A percentile compares a stretch with the other conserved stretches of the same genome.
These are phyloP conservation scores for Ricinus communis DNA, from an alignment of 345 rosid genomes.

Conservation along the genomic window DNA sequence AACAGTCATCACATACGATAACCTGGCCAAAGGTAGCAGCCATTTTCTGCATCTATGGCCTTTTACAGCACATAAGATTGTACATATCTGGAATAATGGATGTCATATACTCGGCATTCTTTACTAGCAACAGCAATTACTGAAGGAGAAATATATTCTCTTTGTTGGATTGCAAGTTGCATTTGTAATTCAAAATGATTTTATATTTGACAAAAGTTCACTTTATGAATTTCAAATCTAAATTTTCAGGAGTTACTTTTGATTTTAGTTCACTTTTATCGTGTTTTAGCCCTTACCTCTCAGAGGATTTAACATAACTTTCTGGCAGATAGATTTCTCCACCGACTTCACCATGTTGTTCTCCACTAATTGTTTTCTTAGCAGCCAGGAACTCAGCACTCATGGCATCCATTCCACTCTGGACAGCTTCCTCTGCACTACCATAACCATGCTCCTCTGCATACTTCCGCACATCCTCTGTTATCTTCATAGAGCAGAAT, in stretches of 20 bases:
- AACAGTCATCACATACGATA: background rate
- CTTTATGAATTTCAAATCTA: background rate
- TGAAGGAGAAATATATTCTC: background rate
- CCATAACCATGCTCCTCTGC: slow-evolving; percentile 98
- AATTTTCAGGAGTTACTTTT: too few relatives aligned
- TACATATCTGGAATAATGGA: background rate
- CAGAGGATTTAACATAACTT: slow-evolving; percentile 47
- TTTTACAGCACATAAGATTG: background rate
- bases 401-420: slow-evolving; percentile 92
- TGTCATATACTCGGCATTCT: background rate
- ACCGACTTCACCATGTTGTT: slow-evolving; percentile 94
- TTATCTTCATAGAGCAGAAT: slow-evolving; percentile 99
- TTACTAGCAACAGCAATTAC: slow-evolving; percentile 3
- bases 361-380: slow-evolving; percentile 88
- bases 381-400: slow-evolving; percentile 88
- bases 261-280: too few relatives aligned
- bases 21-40: background rate
- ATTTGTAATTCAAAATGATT: background rate
- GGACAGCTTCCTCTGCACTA: slow-evolving; percentile 82
- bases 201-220: background rate
- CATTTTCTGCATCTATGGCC: background rate
- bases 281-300: slow-evolving; percentile 47
- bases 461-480: slow-evolving; percentile 93
- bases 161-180: background rate
- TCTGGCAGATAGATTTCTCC: slow-evolving; percentile 94